Conservation (phyloP, 371 early-diverging fungal species). For the Basidiobolus heterosporus region DNA sequence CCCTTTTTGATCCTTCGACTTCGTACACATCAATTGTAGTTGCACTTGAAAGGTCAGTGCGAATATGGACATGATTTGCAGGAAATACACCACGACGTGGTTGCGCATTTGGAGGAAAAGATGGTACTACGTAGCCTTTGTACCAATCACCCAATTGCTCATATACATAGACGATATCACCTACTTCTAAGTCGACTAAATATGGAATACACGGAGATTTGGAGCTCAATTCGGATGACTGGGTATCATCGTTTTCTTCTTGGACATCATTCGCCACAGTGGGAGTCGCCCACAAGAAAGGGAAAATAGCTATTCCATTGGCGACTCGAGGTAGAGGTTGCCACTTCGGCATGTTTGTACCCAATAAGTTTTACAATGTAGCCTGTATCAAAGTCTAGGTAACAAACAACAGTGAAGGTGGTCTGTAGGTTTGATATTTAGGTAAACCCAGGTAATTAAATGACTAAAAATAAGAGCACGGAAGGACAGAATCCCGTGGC, state of each 20-base stretch:
- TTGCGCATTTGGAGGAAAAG: constrained; percentile 22
- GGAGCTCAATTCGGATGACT: constrained; percentile 1
- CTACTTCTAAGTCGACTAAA: constrained; percentile 26
- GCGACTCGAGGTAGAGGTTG: constrained; percentile 29
- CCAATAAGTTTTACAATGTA: no score
- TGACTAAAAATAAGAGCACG: no score
- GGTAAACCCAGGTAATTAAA: no score
- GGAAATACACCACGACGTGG: constrained; percentile 45
- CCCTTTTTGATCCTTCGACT: neutral
- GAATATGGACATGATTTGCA: constrained; percentile 31
- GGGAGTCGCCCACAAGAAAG: constrained; percentile 15
- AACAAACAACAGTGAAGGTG: no score
- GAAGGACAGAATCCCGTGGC: no score
- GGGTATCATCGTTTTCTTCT: constrained; percentile 4
- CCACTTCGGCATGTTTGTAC: constrained; percentile 15
- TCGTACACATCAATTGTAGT: neutral
- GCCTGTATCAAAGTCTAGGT: no score
- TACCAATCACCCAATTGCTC: constrained; percentile 41
- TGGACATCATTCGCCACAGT: constrained; percentile 4
- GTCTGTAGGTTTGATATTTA: no score
- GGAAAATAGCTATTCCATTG: constrained; percentile 27
- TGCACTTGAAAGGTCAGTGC: constrained; percentile 8
- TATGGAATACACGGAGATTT: constrained; percentile 11
- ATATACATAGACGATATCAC: constrained; percentile 32
- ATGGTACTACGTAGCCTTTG: constrained; percentile 39